phyloP scores from a whole-genome alignment of 306 rosid genomes.

The cucumber (Cucumis sativus) region DNA sequence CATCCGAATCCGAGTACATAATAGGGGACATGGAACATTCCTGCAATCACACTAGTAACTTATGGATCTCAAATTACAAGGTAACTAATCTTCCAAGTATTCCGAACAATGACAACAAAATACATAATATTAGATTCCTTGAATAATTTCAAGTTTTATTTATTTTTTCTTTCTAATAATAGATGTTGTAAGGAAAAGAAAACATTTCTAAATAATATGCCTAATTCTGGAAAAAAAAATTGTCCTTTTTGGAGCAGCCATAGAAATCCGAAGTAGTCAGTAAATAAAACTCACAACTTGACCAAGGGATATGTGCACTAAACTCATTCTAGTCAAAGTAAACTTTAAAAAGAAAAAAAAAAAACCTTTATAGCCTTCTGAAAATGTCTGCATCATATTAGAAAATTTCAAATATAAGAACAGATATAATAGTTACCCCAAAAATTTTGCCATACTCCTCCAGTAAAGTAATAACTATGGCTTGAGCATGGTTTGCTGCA shows the following conservation, averaged over 20 bases:
- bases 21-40: conserved; percentile 64
- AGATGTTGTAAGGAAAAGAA: not conserved
- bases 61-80: conserved; percentile 19
- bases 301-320: not conserved
- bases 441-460: conserved; percentile 69
- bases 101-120: not conserved
- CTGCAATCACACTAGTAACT: conserved; percentile 41
- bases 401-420: not conserved
- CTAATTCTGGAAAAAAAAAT: not conserved
- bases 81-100: not conserved
- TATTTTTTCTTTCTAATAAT: not conserved
- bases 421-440: conserved; percentile 36
- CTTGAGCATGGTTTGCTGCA: conserved; percentile 97
- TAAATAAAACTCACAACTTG: not conserved
- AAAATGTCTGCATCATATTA: not conserved
- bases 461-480: conserved; percentile 73
- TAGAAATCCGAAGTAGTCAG: not conserved
- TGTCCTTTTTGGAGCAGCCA: not conserved
- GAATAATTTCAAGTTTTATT: not conserved
- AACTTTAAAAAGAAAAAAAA: not conserved
- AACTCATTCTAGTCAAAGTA: not conserved
- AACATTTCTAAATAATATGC: not conserved
- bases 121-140: not conserved
- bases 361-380: not conserved
- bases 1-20: conserved; percentile 65